These are phyloP conservation scores for Apiotrichum veenhuisii DNA, from an alignment of 1,284 basidiomycete species.

Conservation along the genomic window DNA sequence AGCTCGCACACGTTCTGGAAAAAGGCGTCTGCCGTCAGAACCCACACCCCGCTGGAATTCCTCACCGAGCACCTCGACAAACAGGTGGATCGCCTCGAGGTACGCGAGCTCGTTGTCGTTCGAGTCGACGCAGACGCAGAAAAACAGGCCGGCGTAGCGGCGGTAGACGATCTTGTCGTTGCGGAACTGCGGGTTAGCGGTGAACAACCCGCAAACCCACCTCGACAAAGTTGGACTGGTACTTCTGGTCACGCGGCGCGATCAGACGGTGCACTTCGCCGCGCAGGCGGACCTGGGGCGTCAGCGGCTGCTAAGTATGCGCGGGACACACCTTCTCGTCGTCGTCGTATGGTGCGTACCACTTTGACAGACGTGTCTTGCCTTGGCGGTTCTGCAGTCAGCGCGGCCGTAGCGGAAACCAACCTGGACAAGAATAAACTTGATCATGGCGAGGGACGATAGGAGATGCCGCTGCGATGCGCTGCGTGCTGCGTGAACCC, in stretches of 20 bases:
- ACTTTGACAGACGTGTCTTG: slow-evolving; percentile 93
- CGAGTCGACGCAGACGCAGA: slow-evolving; percentile 94
- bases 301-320: slow-evolving; percentile 1
- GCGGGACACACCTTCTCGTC: slow-evolving; percentile 76
- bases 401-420: slow-evolving; percentile 16
- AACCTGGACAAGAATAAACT: slow-evolving; percentile 88
- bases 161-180: slow-evolving; percentile 94
- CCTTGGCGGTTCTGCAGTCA: slow-evolving; percentile 82
- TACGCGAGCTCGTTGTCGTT: slow-evolving; percentile 98
- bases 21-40: slow-evolving; percentile 70
- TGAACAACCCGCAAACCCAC: slow-evolving; percentile 50
- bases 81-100: slow-evolving; percentile 94
- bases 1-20: slow-evolving; percentile 98
- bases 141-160: slow-evolving; percentile 95
- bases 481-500: neutral
- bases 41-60: slow-evolving; percentile 11
- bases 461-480: neutral
- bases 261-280: slow-evolving; percentile 94
- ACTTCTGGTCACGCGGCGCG: slow-evolving; percentile 96
- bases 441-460: slow-evolving; percentile 61
- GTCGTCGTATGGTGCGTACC: slow-evolving; percentile 94
- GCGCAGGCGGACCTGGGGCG: slow-evolving; percentile 70
- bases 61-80: slow-evolving; percentile 94
- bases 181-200: slow-evolving; percentile 65
- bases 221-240: slow-evolving; percentile 99